A percentile compares a stretch with the other conserved stretches of the same genome.
These are phyloP conservation scores for Trichoderma sp. DNA, from an alignment of 2,329 filamentous ascomycete species.

Conservation along the genomic window DNA sequence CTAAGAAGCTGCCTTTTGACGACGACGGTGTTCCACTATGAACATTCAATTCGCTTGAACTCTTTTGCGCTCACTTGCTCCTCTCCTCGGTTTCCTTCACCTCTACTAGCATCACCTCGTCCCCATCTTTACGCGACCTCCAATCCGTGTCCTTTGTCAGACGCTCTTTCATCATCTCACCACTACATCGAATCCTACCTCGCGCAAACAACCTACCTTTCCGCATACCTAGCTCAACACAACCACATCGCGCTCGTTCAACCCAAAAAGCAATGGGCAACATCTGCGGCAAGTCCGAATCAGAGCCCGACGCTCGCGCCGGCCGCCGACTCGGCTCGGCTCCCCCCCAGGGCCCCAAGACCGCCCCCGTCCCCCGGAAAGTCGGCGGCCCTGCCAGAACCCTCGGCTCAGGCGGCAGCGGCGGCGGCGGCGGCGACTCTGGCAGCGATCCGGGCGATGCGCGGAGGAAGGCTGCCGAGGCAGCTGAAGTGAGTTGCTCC, in stretches of 20 bases:
- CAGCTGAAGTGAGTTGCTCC: slow-evolving; percentile 75
- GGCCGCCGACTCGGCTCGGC: slow-evolving; percentile 70
- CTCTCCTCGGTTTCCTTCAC: background rate
- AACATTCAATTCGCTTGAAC: slow-evolving; percentile 5
- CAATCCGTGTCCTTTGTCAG: background rate
- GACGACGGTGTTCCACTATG: background rate
- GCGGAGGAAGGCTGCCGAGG: slow-evolving; percentile 72
- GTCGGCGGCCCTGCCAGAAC: slow-evolving; percentile 63
- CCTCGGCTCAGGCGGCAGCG: slow-evolving; percentile 54
- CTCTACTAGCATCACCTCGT: background rate
- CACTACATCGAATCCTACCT: background rate
- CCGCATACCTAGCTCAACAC: background rate
- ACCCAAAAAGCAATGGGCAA: slow-evolving; percentile 68
- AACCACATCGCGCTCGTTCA: too few relatives aligned
- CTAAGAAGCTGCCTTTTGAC: too few relatives aligned
- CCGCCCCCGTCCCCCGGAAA: slow-evolving; percentile 55
- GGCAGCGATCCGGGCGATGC: slow-evolving; percentile 57
- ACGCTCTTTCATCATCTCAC: background rate
- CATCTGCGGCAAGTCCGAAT: slow-evolving; percentile 75
- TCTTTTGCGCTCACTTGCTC: background rate
- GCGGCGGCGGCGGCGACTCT: slow-evolving; percentile 35
- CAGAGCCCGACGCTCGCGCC: slow-evolving; percentile 69
- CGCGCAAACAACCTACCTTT: too few relatives aligned
- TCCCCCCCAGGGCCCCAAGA: slow-evolving; percentile 49
- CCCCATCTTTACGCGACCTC: background rate